Evolutionary conservation across 345 rosid genomes (phyloP).

Genomic region (Luvunga scandens): DNA sequence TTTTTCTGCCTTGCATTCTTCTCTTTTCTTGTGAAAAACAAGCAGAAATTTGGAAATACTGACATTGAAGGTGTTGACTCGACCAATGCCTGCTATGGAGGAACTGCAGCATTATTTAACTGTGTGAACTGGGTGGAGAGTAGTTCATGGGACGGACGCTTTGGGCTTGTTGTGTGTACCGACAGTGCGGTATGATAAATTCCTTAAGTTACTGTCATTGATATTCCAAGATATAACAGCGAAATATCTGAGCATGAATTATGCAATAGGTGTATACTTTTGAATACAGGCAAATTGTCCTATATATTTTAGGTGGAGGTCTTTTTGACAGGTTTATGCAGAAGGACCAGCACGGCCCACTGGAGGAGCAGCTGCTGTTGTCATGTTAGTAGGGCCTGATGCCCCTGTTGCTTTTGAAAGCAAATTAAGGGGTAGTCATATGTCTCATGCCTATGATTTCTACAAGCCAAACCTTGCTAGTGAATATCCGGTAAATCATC

Average conservation of each 20-base stretch:
- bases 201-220: neutral
- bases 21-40: constrained; percentile 27
- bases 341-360: constrained; percentile 99
- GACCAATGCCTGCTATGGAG: constrained; percentile 97
- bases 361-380: constrained; percentile 99
- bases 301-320: constrained; percentile 13
- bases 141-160: constrained; percentile 98
- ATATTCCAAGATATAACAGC: neutral
- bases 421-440: constrained; percentile 90
- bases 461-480: constrained; percentile 99
- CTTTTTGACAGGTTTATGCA: constrained; percentile 84
- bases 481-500: constrained; percentile 85
- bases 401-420: constrained; percentile 95
- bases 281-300: neutral
- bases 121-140: constrained; percentile 99
- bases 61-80: constrained; percentile 99
- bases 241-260: neutral
- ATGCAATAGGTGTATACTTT: neutral
- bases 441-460: constrained; percentile 98
- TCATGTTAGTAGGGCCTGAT: constrained; percentile 88
- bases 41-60: constrained; percentile 87
- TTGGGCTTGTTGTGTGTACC: constrained; percentile 92
- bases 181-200: constrained; percentile 87
- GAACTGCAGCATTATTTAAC: constrained; percentile 95
- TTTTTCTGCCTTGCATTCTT: neutral